Evolutionary conservation across 768 basidiomycete genomes (phyloP), one percentile per base, ranked within the genome.

Genomic region (Phylloporus scabripes): DNA sequence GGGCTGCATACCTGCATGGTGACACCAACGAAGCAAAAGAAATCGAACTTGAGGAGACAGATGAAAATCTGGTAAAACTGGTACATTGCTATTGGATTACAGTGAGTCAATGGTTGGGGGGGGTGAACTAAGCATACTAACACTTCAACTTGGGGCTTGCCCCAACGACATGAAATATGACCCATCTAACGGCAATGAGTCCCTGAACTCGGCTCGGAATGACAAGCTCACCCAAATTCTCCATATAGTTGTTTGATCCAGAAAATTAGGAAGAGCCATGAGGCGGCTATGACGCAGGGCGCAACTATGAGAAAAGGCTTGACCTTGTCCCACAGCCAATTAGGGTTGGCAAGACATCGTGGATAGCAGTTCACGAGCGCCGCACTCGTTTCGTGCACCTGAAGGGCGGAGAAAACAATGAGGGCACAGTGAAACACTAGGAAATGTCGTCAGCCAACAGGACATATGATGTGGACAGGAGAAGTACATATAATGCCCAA

Each of bases 21-120:
- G 21, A 92, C 83, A n/a, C 85, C 90, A 18, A 78, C 75, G 62
- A 92, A 92, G 65, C 79, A 81, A 72, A 92, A 92, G 67, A 91
- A 92, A 66, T 92, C 89, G 64, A 92, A 90, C 64, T 91, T 92
- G 58, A 92, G 78, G 45, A 92, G 75, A 60, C 87, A 91, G 40
- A 92, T 81, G 75, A 91, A 79, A 58, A 92, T 80, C 69, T 92
- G 86, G 60, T 92, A 92, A 68, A 73, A 89, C 58, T 85, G 86
- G 64, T 89, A 92, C 90, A 92, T 92, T 28, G 78, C 89, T 92
- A 54, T 45, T 46, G 36, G 54, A 32, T 48, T 48, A 40, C 34
- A 36, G 49, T 49, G 21, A 51, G 42, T 43, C 4, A 47, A 26
- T 8, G n/a, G 18, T 33, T 41, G 9, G 17, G 9, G 32, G n/a